Conservation (phyloP, 345 rosid species). For the Eucalyptus erythrocorys region DNA sequence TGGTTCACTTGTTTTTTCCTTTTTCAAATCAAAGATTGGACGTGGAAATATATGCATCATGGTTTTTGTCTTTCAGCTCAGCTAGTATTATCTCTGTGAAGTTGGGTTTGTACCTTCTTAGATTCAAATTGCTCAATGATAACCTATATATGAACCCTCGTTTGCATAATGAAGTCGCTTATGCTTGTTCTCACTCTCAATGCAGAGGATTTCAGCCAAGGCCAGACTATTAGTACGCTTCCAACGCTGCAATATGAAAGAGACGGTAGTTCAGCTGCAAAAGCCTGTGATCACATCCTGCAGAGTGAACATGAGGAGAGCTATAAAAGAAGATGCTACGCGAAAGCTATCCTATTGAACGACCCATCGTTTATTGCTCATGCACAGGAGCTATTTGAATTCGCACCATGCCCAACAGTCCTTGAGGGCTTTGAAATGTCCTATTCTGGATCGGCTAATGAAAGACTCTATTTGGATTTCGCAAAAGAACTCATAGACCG, state of each 20-base stretch:
- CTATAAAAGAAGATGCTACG: constrained; percentile 2
- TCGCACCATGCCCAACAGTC: constrained; percentile 5
- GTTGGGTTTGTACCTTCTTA: neutral
- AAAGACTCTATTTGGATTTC: constrained; percentile 43
- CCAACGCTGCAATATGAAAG: neutral
- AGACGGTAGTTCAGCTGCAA: neutral
- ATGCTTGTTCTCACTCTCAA: neutral
- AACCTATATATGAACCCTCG: neutral
- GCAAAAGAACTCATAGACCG: constrained; percentile 50
- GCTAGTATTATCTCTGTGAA: neutral
- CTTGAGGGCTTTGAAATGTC: neutral
- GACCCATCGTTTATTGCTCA: constrained; percentile 31
- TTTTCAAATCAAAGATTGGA: neutral
- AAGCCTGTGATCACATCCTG: neutral
- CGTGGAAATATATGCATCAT: neutral
- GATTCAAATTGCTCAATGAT: neutral
- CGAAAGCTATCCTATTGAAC: constrained; percentile 32
- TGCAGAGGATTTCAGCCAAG: neutral
- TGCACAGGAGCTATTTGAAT: constrained; percentile 35
- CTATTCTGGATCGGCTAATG: neutral
- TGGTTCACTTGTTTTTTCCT: neutral
- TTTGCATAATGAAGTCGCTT: neutral
- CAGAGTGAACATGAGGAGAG: neutral
- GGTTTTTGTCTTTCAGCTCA: neutral
- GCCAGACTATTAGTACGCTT: neutral